Conservation (phyloP, 2,329 filamentous ascomycete species). For the Bipolaris zeicola region DNA sequence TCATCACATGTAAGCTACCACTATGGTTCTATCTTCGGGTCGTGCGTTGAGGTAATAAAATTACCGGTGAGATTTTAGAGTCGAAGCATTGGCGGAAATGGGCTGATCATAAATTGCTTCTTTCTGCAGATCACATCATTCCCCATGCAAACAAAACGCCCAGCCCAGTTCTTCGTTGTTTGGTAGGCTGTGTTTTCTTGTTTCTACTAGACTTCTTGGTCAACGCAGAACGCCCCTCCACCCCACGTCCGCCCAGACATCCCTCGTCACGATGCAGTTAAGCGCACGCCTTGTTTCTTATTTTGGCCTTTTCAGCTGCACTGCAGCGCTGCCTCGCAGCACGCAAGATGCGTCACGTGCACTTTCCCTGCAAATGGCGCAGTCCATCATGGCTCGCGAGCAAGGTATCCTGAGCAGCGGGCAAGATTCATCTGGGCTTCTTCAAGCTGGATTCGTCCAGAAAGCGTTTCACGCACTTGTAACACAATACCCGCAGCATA, state of each 20-base stretch:
- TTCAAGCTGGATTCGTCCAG: constrained; percentile 45
- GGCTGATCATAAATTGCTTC: neutral
- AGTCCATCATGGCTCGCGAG: constrained; percentile 39
- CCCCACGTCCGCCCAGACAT: neutral
- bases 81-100: neutral
- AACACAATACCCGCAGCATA: constrained; percentile 18
- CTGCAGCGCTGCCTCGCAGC: constrained; percentile 3
- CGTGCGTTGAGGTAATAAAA: neutral
- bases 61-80: neutral
- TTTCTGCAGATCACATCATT: neutral
- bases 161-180: too few relatives aligned
- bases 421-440: constrained; percentile 24
- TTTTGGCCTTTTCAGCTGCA: neutral
- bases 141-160: neutral
- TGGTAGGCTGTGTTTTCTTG: neutral
- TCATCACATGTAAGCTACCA: neutral
- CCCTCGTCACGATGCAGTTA: neutral
- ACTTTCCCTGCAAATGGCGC: constrained; percentile 31
- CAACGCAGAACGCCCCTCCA: too few relatives aligned
- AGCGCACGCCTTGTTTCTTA: neutral
- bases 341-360: neutral
- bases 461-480: constrained; percentile 33
- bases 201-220: neutral
- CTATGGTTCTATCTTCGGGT: too few relatives aligned
- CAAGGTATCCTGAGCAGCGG: constrained; percentile 37